These are phyloP conservation scores for Penicillium sp. DNA, from an alignment of 2,329 filamentous ascomycete genomes.

Conservation along the genomic window DNA sequence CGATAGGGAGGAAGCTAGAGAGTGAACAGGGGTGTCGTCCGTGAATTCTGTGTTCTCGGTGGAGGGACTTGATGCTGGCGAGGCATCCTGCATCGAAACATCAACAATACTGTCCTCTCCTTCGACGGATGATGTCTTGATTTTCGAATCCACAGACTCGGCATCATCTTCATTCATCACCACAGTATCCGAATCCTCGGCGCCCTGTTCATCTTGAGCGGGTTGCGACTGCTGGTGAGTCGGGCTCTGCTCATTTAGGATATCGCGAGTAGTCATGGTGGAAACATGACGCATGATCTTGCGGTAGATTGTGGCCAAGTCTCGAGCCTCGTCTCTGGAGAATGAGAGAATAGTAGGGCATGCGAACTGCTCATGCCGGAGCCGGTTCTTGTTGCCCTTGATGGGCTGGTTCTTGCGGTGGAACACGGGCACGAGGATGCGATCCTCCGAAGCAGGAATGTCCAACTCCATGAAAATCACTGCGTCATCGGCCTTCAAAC, in stretches of 20 bases:
- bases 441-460: slow-evolving; percentile 45
- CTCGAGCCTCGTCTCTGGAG: slow-evolving; percentile 67
- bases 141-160: slow-evolving; percentile 66
- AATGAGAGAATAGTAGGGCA: slow-evolving; percentile 66
- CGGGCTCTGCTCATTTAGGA: slow-evolving; percentile 55
- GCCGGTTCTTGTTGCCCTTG: slow-evolving; percentile 20
- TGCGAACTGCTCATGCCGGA: slow-evolving; percentile 39
- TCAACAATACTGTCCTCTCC: slow-evolving; percentile 91
- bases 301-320: slow-evolving; percentile 70
- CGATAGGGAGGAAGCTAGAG: slow-evolving; percentile 59
- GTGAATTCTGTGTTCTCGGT: slow-evolving; percentile 16
- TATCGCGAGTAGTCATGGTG: slow-evolving; percentile 70
- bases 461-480: slow-evolving; percentile 74
- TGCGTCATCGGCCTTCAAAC: slow-evolving; percentile 1
- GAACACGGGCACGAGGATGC: slow-evolving; percentile 50
- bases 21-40: slow-evolving; percentile 46
- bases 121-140: slow-evolving; percentile 76
- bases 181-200: slow-evolving; percentile 67
- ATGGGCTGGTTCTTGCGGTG: slow-evolving; percentile 37
- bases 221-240: slow-evolving; percentile 25
- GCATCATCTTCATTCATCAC: slow-evolving; percentile 62
- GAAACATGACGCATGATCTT: slow-evolving; percentile 77
- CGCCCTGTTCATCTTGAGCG: slow-evolving; percentile 51
- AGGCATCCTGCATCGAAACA: slow-evolving; percentile 74
- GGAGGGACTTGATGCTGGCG: slow-evolving; percentile 31